phyloP scores from a whole-genome alignment of 2,329 filamentous ascomycete genomes.

The Keithomyces neogunnii region DNA sequence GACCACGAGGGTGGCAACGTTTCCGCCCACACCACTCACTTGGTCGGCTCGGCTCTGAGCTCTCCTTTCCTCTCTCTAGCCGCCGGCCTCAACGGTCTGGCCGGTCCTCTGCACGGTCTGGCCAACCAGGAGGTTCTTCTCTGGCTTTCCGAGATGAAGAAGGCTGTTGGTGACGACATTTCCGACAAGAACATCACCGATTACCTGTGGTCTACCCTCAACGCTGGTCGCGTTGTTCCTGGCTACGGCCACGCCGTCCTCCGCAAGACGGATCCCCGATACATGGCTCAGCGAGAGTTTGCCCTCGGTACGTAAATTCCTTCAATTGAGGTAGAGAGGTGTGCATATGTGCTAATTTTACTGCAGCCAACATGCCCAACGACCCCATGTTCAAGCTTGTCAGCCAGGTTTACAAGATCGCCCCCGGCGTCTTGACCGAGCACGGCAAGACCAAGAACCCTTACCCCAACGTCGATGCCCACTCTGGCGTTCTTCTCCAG shows the following conservation, averaged over 20 bases:
- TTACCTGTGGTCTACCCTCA: slow-evolving; percentile 98
- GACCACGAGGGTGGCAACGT: slow-evolving; percentile 99
- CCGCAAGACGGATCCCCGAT: slow-evolving; percentile 98
- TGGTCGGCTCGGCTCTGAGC: slow-evolving; percentile 93
- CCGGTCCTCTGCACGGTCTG: slow-evolving; percentile 95
- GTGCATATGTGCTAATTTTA: slow-evolving; percentile 17
- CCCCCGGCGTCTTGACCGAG: slow-evolving; percentile 93
- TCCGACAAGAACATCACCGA: slow-evolving; percentile 95
- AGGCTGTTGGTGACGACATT: slow-evolving; percentile 82
- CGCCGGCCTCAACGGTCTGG: slow-evolving; percentile 95
- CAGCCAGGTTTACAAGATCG: slow-evolving; percentile 99
- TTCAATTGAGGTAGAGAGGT: no score
- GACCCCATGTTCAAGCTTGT: slow-evolving; percentile 99
- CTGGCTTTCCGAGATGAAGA: slow-evolving; percentile 99
- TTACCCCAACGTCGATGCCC: slow-evolving; percentile 96
- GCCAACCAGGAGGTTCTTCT: slow-evolving; percentile 99
- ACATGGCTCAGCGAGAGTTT: slow-evolving; percentile 96
- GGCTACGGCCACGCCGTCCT: slow-evolving; percentile 98
- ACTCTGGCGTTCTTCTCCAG: slow-evolving; percentile 98
- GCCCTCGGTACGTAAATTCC: slow-evolving; percentile 48
- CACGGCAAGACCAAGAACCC: slow-evolving; percentile 99
- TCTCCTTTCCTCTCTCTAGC: slow-evolving; percentile 95
- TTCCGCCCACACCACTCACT: slow-evolving; percentile 94
- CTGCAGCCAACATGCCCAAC: slow-evolving; percentile 70
- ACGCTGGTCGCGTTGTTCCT: slow-evolving; percentile 89